Evolutionary conservation across 768 basidiomycete genomes (phyloP), one percentile per base, ranked within the genome.

Genomic region (Boletellus ananas): DNA sequence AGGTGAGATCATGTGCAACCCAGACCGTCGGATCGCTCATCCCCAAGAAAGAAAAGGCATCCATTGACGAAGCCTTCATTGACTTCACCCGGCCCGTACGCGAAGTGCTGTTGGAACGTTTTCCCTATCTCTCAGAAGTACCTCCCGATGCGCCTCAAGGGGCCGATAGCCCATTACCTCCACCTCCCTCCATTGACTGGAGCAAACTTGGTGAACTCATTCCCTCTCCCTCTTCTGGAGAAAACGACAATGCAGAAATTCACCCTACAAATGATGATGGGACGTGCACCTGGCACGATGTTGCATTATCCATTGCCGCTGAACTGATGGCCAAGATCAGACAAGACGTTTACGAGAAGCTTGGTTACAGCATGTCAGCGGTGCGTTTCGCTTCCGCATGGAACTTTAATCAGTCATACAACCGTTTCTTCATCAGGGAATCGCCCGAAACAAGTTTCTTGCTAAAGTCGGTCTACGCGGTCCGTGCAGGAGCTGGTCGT

Each of bases 21-120:
- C 27, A 17, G 36, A 21, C 41, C 18, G 31, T 27, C 40, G 3
- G 7, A 49, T 55, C 21, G 33, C 38, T 50, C 33, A 44, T 47
- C 36, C 34, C 10, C 23, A 34, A 37, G 27, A 42, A 65, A 94
- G 95, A 99, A 70, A 96, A 94, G 65, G 96, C 96, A 20, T 95
- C 92, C 0, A 96, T 98, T 33, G 96, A 98, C 61, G 96, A 99
- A 63, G 93, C 91, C 0, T 99, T 94, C 67, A 82, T 98, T 49
- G 95, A 98, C 66, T 79, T 98, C 49, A 90, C 93, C 3, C 76
- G 76, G 9, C 85, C 87, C 31, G 83, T 92, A n/a, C 83, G 90
- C 34, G 80, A 85, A 49, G 72, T 79, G 39, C 69, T 99, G 2
- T 71, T 98, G 3, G 75, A 80, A 43, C 74, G 82, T 36, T 91